Evolutionary conservation across 441 rosid species (phyloP), one percentile per base, ranked within the genome.

Genomic region (Kokia cookei): DNA sequence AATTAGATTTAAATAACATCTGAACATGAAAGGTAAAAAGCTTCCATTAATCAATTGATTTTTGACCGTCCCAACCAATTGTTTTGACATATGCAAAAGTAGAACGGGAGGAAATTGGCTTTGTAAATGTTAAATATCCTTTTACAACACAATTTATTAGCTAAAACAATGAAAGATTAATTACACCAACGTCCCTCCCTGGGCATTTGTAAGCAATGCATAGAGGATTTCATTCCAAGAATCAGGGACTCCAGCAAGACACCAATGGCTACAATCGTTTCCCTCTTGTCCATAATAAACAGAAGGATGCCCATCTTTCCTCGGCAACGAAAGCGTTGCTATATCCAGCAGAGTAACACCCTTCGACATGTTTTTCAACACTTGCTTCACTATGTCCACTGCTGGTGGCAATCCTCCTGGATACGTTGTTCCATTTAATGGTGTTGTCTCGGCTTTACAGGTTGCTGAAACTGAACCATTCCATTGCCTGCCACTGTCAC

Each of bases 191-290:
- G 14, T 26, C 62, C 62, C 5, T 43, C 13, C 13, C 29, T 10
- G 32, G 7, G 55, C 6, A 7, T 24, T 65, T 22, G 80, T 14
- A 54, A 87, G 70, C 10, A 81, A 37, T 9, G 74, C 75, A 68
- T 81, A 84, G n/a, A 89, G 77, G 69, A 89, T 78, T 35, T 82
- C 84, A 78, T 89, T 89, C 93, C 93, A 87, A 37, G 76, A 76
- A 78, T 89, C 93, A 0, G 91, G 93, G 14, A 86, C 87, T 13
- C 90, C 93, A 22, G 89, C 79, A 22, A 89, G 88, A 68, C 93
- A 89, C 91, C 93, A 87, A 11, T 86, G 90, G 72, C 86, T 89
- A 72, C 93, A 89, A 50, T 89, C 91, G 12, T 77, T 76, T 17
- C 50, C 71, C 1, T 27, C 5, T 27, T 53, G 77, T 14, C 84